Base-by-base conservation (phyloP, 164 flowering plant species). In the Nelumbo lutea region DNA sequence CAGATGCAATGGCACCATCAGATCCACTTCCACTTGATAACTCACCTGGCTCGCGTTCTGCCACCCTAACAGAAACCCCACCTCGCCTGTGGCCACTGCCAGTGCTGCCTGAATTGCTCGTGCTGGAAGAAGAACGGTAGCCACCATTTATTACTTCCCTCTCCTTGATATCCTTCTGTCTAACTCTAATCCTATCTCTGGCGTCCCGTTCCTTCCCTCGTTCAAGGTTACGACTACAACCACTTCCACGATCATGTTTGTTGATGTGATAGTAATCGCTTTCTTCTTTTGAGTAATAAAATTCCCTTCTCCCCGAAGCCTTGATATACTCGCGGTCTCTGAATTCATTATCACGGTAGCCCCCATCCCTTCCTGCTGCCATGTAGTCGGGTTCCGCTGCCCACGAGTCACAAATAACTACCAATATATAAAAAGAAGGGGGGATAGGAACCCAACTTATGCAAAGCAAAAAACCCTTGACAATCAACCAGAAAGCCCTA, bases 21-120 rank as follows among this genome's bases (percentile, higher is more conserved):
- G 95, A 91, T 47, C 90, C 98, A 81, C 91, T 88, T 65, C 91
- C 97, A 79, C 96, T 90, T 0, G 97, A 91, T 72, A 94, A 73
- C 73, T 94, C 98, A 65, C 97, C 98, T 0, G 93, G 96, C 77
- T 94, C 98, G 58, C 86, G 78, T 44, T 91, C 97, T 4, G 72
- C 72, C 15, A 68, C 68, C 62, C 80, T 84, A 47, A 65, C 77
- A 2, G 79, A 68, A 66, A 70, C 42, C 27, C 69, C 86, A 66
- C 77, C 61, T 14, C 69, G 66, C 70, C 72, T 76, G 0, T 73
- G 75, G 38, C 83, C 80, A 59, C 72, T 70, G 71, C 84, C 74
- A 75, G 81, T 76, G 56, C 84, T 77, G 1, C 83, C 84, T 0
- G 89, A 85, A 69, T 75, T 83, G 78, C 88, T 83, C 67, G 73